These are phyloP conservation scores for Mycena galericulata DNA, from an alignment of 768 basidiomycete genomes.

Conservation along the genomic window DNA sequence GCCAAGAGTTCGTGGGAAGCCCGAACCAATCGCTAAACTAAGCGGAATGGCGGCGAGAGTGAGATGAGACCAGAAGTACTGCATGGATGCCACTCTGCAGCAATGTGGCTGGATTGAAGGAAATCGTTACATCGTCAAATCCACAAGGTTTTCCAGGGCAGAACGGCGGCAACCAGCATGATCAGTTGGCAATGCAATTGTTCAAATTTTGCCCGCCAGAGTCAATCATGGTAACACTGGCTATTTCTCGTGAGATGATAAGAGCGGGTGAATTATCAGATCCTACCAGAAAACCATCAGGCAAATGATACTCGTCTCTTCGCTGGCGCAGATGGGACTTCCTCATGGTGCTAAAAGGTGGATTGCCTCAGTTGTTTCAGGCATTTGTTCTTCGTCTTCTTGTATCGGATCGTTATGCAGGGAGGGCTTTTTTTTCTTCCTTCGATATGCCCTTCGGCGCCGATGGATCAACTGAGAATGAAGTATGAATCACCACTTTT, in stretches of 20 bases:
- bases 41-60: too few species aligned
- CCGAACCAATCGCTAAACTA: background rate
- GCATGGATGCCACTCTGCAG: constrained; percentile 16
- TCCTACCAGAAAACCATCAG: constrained; percentile 16
- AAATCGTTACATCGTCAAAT: constrained; percentile 6
- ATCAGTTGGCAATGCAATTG: constrained; percentile 13
- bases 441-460: constrained; percentile 7
- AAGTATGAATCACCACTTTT: constrained; percentile 52
- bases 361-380: constrained; percentile 25
- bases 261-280: background rate
- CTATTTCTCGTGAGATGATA: background rate
- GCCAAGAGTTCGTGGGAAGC: too few species aligned
- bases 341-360: background rate
- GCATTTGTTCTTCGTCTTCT: constrained; percentile 33
- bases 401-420: constrained; percentile 24
- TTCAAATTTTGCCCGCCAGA: background rate
- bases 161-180: constrained; percentile 24
- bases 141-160: background rate
- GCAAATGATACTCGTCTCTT: constrained; percentile 35
- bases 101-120: constrained; percentile 1
- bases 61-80: constrained; percentile 13
- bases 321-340: background rate
- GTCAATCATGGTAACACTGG: background rate
- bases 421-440: constrained; percentile 29
- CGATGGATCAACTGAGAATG: constrained; percentile 7